Conservation (phyloP, 2,329 filamentous ascomycete species). For the Botrytis cinerea region DNA sequence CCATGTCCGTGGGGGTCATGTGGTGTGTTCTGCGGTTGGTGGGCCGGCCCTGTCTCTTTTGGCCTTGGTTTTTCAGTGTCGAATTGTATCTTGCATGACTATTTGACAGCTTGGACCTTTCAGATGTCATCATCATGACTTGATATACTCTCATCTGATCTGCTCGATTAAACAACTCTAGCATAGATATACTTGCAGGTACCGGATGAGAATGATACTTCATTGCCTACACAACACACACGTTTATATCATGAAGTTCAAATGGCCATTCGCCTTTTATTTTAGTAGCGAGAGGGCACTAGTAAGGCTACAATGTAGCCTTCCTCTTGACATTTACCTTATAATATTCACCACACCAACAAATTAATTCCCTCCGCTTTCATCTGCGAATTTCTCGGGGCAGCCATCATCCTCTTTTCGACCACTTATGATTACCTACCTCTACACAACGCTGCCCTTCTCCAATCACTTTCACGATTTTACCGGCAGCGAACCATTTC, state of each 20-base stretch:
- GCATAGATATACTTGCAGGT: not conserved
- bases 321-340: not conserved
- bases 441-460: not conserved
- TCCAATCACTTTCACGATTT: not conserved
- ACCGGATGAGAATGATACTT: not conserved
- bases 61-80: not conserved
- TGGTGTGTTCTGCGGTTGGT: not conserved
- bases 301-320: not conserved
- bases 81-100: not conserved
- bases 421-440: not conserved
- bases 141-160: not conserved
- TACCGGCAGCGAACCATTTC: not conserved
- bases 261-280: not conserved
- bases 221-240: not conserved
- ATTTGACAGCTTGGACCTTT: not conserved
- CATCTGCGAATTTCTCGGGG: not conserved
- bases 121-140: not conserved
- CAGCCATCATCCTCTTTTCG: not conserved
- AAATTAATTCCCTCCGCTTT: not conserved
- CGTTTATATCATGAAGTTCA: not conserved
- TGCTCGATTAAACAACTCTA: not conserved
- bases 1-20: rapidly evolving
- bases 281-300: not conserved
- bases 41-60: not conserved
- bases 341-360: not conserved